Percentiles rank a stretch among this genome's conserved stretches.
Evolutionary conservation across 768 basidiomycete genomes (phyloP).

Genomic region (Trametes sanguinea): DNA sequence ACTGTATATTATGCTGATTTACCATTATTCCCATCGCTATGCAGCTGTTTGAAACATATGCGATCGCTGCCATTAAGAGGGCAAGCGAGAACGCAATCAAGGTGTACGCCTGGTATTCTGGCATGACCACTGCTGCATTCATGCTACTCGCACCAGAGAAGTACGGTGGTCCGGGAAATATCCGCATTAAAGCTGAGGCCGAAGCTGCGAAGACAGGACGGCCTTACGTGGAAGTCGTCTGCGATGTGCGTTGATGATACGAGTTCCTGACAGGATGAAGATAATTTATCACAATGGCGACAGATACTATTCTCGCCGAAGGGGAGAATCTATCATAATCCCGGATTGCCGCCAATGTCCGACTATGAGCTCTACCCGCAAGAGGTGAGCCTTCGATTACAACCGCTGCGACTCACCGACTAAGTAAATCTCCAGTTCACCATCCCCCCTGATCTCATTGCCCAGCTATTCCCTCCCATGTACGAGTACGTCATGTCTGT

Average conservation of each 20-base stretch:
- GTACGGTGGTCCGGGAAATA: slow-evolving; percentile 18
- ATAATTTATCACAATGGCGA: neutral
- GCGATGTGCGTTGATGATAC: slow-evolving; percentile 5
- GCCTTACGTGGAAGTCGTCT: slow-evolving; percentile 1
- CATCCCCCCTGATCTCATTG: neutral
- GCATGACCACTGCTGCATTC: slow-evolving; percentile 9
- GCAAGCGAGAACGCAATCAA: slow-evolving; percentile 20
- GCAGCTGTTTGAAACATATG: slow-evolving; percentile 6
- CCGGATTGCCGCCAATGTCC: slow-evolving; percentile 29
- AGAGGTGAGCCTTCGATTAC: slow-evolving; percentile 7
- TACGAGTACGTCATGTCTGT: neutral
- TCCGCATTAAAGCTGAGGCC: slow-evolving; percentile 10
- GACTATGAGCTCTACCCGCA: slow-evolving; percentile 27
- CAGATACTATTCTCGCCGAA: slow-evolving; percentile 3
- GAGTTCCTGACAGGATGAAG: neutral
- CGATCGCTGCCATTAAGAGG: neutral
- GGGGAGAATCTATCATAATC: slow-evolving; percentile 17
- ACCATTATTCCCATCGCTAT: too few species aligned
- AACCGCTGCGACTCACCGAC: neutral
- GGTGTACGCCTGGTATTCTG: slow-evolving; percentile 18
- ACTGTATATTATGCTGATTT: too few species aligned
- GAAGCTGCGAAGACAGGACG: slow-evolving; percentile 4
- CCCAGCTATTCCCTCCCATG: neutral
- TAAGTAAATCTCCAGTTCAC: neutral
- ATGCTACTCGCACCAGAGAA: slow-evolving; percentile 17